phyloP scores from a whole-genome alignment of 495 filamentous ascomycete species.

The Pyronema domesticum region DNA sequence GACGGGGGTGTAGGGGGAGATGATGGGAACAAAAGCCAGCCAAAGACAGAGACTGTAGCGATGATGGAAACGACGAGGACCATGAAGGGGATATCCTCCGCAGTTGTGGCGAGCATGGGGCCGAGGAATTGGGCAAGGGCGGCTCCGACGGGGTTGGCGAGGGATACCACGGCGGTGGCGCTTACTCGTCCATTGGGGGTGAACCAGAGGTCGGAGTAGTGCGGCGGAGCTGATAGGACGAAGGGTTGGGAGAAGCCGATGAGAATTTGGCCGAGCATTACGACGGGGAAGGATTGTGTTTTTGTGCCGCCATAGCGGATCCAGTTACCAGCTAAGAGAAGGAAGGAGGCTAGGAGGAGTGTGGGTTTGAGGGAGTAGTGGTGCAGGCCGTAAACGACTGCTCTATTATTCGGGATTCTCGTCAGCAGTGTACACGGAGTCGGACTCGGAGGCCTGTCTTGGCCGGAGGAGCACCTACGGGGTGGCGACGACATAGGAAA shows the following conservation, averaged over 20 bases:
- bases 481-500: constrained; percentile 56
- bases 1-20: constrained; percentile 57
- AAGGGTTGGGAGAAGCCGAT: constrained; percentile 84
- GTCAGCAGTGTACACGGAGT: not conserved
- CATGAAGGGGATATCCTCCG: constrained; percentile 49
- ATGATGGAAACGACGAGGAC: constrained; percentile 78
- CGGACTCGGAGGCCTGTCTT: not conserved
- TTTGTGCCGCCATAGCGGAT: constrained; percentile 71
- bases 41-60: constrained; percentile 52
- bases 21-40: constrained; percentile 72
- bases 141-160: constrained; percentile 78
- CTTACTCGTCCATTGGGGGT: constrained; percentile 63
- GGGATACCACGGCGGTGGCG: constrained; percentile 67
- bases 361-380: constrained; percentile 58
- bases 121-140: constrained; percentile 74
- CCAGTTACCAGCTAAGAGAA: constrained; percentile 77
- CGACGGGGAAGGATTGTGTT: constrained; percentile 46
- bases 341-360: constrained; percentile 51
- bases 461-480: constrained; percentile 34
- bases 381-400: constrained; percentile 63
- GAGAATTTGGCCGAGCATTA: constrained; percentile 90
- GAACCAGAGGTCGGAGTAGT: constrained; percentile 93
- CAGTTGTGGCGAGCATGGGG: constrained; percentile 49
- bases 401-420: constrained; percentile 23
- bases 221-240: constrained; percentile 71